phyloP scores from a whole-genome alignment of 352 stramenopile species.

The Thraustochytrium sp. region DNA sequence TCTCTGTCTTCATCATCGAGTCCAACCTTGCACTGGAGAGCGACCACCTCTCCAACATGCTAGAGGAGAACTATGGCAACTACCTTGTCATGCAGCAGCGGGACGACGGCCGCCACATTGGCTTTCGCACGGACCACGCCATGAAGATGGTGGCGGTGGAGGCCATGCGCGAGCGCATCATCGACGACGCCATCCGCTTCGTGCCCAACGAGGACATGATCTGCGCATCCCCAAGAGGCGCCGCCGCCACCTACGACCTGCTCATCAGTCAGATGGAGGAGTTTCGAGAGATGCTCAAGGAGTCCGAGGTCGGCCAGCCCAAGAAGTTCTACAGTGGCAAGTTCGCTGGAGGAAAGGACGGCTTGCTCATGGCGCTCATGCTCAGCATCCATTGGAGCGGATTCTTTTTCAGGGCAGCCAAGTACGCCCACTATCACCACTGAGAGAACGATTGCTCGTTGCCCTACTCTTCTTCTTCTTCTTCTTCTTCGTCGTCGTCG shows the following conservation, averaged over 20 bases:
- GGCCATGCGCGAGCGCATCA: background rate
- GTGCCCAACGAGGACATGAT: background rate
- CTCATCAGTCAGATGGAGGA: conserved; percentile 10
- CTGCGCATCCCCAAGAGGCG: background rate
- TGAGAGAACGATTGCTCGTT: too few relatives aligned
- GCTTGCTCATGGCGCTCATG: background rate
- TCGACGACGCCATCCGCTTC: background rate
- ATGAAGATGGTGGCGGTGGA: conserved; percentile 14
- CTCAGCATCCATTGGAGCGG: background rate
- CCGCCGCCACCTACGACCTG: background rate
- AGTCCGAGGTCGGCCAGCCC: background rate
- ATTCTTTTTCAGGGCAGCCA: background rate
- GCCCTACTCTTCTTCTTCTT: too few relatives aligned
- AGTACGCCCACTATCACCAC: background rate
- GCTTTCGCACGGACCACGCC: background rate
- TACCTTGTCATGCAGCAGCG: background rate
- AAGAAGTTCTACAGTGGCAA: conserved; percentile 2
- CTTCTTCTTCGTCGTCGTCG: too few relatives aligned
- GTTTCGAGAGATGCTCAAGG: background rate
- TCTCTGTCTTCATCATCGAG: conserved; percentile 29
- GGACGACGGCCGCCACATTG: background rate
- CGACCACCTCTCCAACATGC: background rate
- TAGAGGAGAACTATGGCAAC: background rate
- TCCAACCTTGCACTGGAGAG: background rate
- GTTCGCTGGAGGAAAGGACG: background rate